Evolutionary conservation across 2,329 filamentous ascomycete species (phyloP).

Genomic region (Coleophoma crateriformis): DNA sequence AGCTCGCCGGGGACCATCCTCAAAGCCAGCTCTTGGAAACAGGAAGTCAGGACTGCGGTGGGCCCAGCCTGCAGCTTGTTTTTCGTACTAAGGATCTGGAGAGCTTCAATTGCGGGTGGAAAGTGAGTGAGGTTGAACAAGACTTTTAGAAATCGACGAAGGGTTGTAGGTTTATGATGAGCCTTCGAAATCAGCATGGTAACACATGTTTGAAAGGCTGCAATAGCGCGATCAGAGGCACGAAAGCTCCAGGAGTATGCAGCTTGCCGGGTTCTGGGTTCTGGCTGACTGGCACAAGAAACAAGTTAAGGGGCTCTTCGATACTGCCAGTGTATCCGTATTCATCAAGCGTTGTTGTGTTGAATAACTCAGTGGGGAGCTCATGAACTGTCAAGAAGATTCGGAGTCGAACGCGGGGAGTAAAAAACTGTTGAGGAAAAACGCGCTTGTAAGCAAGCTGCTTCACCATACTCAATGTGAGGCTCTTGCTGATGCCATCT

Average conservation of each 20-base stretch:
- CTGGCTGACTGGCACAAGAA: not conserved
- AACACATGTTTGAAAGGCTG: not conserved
- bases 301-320: not conserved
- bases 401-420: not conserved
- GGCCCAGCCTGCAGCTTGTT: not conserved
- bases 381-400: not conserved
- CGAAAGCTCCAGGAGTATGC: not conserved
- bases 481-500: not conserved
- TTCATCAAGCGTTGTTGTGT: not conserved
- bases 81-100: not conserved
- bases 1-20: not conserved
- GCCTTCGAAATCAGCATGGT: not conserved
- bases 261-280: not conserved
- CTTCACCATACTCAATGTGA: not conserved
- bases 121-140: slow-evolving; percentile 1
- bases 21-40: not conserved
- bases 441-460: not conserved
- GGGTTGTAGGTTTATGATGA: not conserved
- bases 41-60: not conserved
- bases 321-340: not conserved
- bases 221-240: not conserved
- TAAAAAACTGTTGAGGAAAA: not conserved
- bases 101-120: not conserved
- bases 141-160: not conserved
- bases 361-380: not conserved